These are phyloP conservation scores for Dichotomopilus funicola DNA, from an alignment of 2,329 filamentous ascomycete genomes.

Conservation along the genomic window DNA sequence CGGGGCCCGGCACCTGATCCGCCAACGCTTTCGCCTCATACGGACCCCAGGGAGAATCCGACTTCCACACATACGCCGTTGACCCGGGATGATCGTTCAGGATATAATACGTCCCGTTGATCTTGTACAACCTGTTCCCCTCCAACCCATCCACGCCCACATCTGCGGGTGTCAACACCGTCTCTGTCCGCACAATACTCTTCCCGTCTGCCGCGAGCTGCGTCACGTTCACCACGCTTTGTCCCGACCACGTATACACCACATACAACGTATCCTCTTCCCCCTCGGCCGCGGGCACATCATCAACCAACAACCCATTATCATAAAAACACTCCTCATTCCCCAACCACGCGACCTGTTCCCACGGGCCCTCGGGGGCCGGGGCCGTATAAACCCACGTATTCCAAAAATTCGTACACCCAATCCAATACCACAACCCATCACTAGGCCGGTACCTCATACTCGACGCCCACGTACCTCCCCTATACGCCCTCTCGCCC, in stretches of 20 bases:
- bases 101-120: conserved; percentile 5
- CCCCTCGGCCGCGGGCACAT: background rate
- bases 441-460: conserved; percentile 7
- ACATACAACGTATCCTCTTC: conserved; percentile 7
- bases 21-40: conserved; percentile 4
- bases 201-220: conserved; percentile 7
- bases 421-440: conserved; percentile 5
- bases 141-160: conserved; percentile 1
- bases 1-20: background rate
- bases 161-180: background rate
- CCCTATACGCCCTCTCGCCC: conserved; percentile 1
- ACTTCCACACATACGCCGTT: conserved; percentile 9
- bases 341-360: background rate
- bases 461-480: conserved; percentile 7
- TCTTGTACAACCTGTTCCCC: conserved; percentile 9
- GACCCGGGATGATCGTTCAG: conserved; percentile 3
- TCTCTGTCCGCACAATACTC: conserved; percentile 2
- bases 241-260: conserved; percentile 1
- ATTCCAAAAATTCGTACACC: conserved; percentile 7
- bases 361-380: conserved; percentile 2
- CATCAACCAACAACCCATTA: conserved; percentile 7
- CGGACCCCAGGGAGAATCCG: conserved; percentile 1
- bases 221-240: conserved; percentile 7
- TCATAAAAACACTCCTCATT: conserved; percentile 4
- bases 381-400: conserved; percentile 7